These are phyloP conservation scores for Xylaria sp. DNA, from an alignment of 2,329 filamentous ascomycete genomes.

Conservation along the genomic window DNA sequence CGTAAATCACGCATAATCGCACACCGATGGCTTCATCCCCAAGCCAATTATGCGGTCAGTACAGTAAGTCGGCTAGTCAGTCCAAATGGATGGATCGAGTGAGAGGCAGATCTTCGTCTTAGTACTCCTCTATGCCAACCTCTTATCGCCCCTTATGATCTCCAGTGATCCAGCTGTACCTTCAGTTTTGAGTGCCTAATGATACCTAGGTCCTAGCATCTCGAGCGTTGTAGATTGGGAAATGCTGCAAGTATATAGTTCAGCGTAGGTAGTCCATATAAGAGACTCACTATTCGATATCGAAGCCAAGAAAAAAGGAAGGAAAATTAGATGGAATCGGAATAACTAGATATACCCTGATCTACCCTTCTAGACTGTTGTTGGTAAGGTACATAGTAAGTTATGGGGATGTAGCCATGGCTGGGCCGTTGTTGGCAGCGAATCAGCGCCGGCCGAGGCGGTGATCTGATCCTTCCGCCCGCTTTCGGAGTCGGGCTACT, in stretches of 20 bases:
- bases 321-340: too few relatives aligned
- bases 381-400: background rate
- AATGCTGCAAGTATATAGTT: background rate
- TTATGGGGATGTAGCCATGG: background rate
- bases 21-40: conserved; percentile 33
- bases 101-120: conserved; percentile 26
- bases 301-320: background rate
- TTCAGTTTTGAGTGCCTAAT: background rate
- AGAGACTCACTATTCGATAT: background rate
- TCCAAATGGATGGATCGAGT: conserved; percentile 19
- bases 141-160: conserved; percentile 1
- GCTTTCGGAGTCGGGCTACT: conserved; percentile 36
- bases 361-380: background rate
- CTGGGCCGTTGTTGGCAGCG: conserved; percentile 5
- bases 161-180: background rate
- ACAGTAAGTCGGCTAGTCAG: conserved; percentile 37
- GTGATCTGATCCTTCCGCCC: conserved; percentile 29
- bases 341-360: background rate
- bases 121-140: conserved; percentile 7
- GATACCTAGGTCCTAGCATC: background rate
- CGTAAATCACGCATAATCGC: conserved; percentile 37
- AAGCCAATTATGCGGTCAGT: conserved; percentile 23
- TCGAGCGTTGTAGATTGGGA: too few relatives aligned
- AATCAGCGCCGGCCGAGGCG: conserved; percentile 15
- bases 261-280: too few relatives aligned